Percentiles rank a stretch among this genome's conserved stretches.
phyloP scores from a whole-genome alignment of 345 rosid genomes.

The Eucalyptus guilfoylei region DNA sequence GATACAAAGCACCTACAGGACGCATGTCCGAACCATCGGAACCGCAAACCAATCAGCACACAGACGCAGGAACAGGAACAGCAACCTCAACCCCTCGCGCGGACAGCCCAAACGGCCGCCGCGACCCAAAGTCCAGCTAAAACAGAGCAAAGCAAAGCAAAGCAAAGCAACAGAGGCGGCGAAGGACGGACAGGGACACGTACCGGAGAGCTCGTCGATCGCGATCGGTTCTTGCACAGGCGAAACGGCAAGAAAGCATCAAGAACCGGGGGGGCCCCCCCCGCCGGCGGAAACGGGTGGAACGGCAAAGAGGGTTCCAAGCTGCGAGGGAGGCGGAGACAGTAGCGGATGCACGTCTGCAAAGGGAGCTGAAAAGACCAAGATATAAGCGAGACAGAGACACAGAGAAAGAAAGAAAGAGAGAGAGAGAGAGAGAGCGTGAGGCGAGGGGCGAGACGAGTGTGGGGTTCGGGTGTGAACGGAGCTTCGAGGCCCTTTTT shows the following conservation, averaged over 20 bases:
- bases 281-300: background rate
- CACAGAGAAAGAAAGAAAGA: background rate
- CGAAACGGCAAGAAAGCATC: background rate
- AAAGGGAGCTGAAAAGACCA: background rate
- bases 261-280: background rate
- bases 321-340: background rate
- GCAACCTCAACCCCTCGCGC: background rate
- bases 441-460: background rate
- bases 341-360: background rate
- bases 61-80: background rate
- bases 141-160: background rate
- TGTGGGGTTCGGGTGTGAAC: background rate
- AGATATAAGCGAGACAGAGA: background rate
- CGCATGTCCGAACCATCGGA: background rate
- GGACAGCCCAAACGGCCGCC: background rate
- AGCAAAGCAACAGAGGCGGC: background rate
- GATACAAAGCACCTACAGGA: background rate
- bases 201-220: background rate
- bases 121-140: background rate
- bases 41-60: background rate
- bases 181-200: background rate
- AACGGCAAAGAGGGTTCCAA: background rate
- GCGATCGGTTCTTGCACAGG: background rate
- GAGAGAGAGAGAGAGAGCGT: background rate
- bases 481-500: background rate